These are phyloP conservation scores for Streptanthus diversifolius DNA, from an alignment of 345 rosid genomes.

Conservation along the genomic window DNA sequence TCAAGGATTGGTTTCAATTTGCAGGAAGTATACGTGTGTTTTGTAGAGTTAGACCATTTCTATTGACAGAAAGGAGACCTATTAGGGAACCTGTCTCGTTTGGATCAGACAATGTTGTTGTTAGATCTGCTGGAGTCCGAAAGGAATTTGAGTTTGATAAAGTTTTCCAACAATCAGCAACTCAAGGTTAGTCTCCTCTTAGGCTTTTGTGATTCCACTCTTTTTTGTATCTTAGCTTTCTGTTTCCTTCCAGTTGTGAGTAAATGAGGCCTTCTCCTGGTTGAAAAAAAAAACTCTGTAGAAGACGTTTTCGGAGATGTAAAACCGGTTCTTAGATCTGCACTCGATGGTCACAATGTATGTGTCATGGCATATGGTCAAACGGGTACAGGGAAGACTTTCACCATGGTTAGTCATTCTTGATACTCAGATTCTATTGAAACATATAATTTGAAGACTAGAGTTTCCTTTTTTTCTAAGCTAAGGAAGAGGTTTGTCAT, in stretches of 20 bases:
- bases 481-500: conserved; percentile 9
- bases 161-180: conserved; percentile 56
- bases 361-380: conserved; percentile 92
- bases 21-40: conserved; percentile 85
- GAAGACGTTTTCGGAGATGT: conserved; percentile 79
- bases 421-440: not conserved
- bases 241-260: conserved; percentile 37
- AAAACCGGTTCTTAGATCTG: conserved; percentile 78
- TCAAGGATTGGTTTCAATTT: conserved; percentile 21
- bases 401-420: conserved; percentile 66
- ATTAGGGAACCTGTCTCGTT: conserved; percentile 46
- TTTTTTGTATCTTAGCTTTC: conserved; percentile 19
- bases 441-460: not conserved
- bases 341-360: conserved; percentile 86
- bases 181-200: conserved; percentile 63
- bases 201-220: conserved; percentile 18
- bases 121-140: conserved; percentile 54
- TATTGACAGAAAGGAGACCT: conserved; percentile 42
- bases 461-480: not conserved
- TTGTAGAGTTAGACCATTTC: conserved; percentile 72
- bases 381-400: conserved; percentile 95
- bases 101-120: conserved; percentile 43
- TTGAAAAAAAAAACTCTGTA: conserved; percentile 47
- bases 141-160: conserved; percentile 78
- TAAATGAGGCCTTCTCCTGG: conserved; percentile 39